Percentiles rank a stretch among this genome's conserved stretches.
These are phyloP conservation scores for Neopestalotiopsis sp. DNA, from an alignment of 2,329 filamentous ascomycete species.

Conservation along the genomic window DNA sequence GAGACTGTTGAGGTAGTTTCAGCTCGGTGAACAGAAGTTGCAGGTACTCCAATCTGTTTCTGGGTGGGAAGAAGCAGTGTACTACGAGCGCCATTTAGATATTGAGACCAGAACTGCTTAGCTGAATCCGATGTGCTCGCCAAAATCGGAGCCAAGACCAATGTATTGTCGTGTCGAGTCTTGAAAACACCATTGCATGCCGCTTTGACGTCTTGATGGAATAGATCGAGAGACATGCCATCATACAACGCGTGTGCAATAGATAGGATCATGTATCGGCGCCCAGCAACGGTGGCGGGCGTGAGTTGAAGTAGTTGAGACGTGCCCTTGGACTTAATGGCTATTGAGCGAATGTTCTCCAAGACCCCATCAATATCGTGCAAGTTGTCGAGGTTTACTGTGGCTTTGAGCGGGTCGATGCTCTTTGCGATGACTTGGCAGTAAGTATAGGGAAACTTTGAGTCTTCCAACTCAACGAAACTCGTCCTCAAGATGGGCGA, in stretches of 20 bases:
- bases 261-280: slow-evolving; percentile 63
- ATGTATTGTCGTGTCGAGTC: slow-evolving; percentile 52
- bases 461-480: slow-evolving; percentile 71
- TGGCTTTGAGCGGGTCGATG: slow-evolving; percentile 24
- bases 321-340: slow-evolving; percentile 40
- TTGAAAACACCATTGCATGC: slow-evolving; percentile 59
- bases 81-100: slow-evolving; percentile 57
- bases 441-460: slow-evolving; percentile 55
- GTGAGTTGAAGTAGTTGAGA: slow-evolving; percentile 54
- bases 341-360: slow-evolving; percentile 40
- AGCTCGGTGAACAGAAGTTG: slow-evolving; percentile 39
- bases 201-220: slow-evolving; percentile 73
- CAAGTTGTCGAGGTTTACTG: slow-evolving; percentile 29
- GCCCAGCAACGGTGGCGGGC: slow-evolving; percentile 40
- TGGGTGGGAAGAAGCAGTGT: slow-evolving; percentile 35
- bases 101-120: slow-evolving; percentile 72
- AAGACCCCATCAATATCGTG: slow-evolving; percentile 43
- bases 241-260: slow-evolving; percentile 90
- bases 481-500: slow-evolving; percentile 78
- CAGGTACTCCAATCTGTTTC: not conserved
- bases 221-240: slow-evolving; percentile 77
- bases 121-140: slow-evolving; percentile 47
- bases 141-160: slow-evolving; percentile 60
- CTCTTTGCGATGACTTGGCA: slow-evolving; percentile 52
- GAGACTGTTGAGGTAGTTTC: slow-evolving; percentile 51